phyloP scores from a whole-genome alignment of 2,329 filamentous ascomycete genomes.

The Monilinia fructicola region DNA sequence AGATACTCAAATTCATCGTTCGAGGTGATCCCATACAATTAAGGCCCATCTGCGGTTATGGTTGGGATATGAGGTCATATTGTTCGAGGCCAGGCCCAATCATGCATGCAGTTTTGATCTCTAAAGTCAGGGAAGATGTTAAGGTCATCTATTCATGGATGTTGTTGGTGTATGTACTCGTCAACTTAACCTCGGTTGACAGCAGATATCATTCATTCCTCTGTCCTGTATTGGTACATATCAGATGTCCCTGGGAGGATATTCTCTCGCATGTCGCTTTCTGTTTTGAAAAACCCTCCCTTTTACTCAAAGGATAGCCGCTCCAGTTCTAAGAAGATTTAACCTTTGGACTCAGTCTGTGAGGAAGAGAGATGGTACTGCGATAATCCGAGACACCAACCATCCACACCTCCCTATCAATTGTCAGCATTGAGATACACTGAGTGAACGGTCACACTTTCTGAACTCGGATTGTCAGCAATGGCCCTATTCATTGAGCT shows the following conservation, averaged over 20 bases:
- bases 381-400: background rate
- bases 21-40: no score
- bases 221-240: background rate
- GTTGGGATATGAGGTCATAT: background rate
- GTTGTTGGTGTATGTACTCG: background rate
- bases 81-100: background rate
- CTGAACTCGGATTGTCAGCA: background rate
- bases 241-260: background rate
- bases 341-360: background rate
- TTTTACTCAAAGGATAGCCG: background rate
- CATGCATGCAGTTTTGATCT: background rate
- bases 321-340: no score
- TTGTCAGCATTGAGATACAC: background rate
- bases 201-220: no score
- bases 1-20: background rate
- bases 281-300: background rate
- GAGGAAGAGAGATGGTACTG: background rate
- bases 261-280: background rate
- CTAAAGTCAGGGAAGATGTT: background rate
- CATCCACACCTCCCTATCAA: no score
- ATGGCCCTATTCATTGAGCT: no score
- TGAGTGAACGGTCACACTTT: background rate
- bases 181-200: background rate
- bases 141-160: background rate
- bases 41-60: background rate